A percentile compares a stretch with the other conserved stretches of the same genome.
Evolutionary conservation across 768 basidiomycete species (phyloP).

Genomic region (Pleurotus pulmonarius): DNA sequence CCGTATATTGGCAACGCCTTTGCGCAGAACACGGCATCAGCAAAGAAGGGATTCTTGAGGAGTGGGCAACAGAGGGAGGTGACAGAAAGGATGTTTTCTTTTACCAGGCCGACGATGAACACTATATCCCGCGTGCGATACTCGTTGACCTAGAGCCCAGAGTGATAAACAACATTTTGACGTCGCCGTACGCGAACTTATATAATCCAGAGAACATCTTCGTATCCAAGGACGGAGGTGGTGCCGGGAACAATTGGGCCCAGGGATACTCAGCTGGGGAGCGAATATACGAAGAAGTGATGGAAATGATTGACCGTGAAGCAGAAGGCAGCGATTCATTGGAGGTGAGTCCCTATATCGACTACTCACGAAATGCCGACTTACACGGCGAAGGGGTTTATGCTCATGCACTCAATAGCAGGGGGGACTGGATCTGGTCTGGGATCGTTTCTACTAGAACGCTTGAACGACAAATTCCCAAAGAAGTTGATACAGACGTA

Average conservation of each 20-base stretch:
- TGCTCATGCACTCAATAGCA: constrained; percentile 98
- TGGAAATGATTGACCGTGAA: constrained; percentile 99
- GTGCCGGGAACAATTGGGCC: constrained; percentile 99
- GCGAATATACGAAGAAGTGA: constrained; percentile 89
- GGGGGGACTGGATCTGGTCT: constrained; percentile 98
- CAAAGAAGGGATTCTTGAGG: constrained; percentile 92
- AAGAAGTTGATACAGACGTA: constrained; percentile 99
- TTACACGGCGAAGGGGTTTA: constrained; percentile 75
- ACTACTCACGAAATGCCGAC: background rate
- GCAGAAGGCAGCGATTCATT: constrained; percentile 96
- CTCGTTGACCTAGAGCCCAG: constrained; percentile 95
- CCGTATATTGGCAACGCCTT: constrained; percentile 97
- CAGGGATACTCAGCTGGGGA: constrained; percentile 92
- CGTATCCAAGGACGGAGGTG: constrained; percentile 94
- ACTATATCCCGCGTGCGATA: constrained; percentile 96
- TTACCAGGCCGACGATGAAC: constrained; percentile 99
- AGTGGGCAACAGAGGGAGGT: constrained; percentile 93
- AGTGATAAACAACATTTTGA: constrained; percentile 93
- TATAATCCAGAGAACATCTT: constrained; percentile 99
- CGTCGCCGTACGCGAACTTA: constrained; percentile 82
- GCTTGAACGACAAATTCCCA: constrained; percentile 95
- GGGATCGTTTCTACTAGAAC: constrained; percentile 96
- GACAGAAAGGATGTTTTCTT: constrained; percentile 99
- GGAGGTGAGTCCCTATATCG: constrained; percentile 54
- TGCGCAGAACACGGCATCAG: constrained; percentile 99